Evolutionary conservation across 371 early-diverging fungal genomes (phyloP).

Genomic region (Mucor saturninus): DNA sequence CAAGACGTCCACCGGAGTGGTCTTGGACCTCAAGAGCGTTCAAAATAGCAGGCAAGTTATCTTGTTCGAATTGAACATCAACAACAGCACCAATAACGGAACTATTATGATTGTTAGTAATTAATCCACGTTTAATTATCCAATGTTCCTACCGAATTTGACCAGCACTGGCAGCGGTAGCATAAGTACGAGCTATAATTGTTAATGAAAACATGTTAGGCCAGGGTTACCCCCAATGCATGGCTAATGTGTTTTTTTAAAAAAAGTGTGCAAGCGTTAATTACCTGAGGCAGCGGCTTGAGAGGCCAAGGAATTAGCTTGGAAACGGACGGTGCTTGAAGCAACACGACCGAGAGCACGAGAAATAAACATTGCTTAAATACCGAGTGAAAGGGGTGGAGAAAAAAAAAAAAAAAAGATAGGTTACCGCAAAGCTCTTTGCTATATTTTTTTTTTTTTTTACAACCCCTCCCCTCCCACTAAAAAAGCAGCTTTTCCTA

Average conservation of each 20-base stretch:
- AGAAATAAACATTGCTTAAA: slow-evolving; percentile 40
- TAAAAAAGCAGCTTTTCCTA: neutral
- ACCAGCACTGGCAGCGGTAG: slow-evolving; percentile 42
- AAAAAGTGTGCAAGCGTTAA: neutral
- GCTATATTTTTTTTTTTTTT: slow-evolving; percentile 10
- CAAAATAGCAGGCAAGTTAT: slow-evolving; percentile 88
- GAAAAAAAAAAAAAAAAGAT: slow-evolving; percentile 12
- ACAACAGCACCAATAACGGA: slow-evolving; percentile 96
- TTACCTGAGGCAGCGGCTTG: slow-evolving; percentile 35
- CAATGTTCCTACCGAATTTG: slow-evolving; percentile 36
- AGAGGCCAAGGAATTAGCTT: slow-evolving; percentile 28
- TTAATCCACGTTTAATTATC: too few species aligned
- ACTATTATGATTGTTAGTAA: slow-evolving; percentile 4
- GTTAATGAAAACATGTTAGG: neutral
- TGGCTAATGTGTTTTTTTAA: too few species aligned
- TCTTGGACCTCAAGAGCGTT: slow-evolving; percentile 93
- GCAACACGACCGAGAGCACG: slow-evolving; percentile 46
- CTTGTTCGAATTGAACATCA: slow-evolving; percentile 94
- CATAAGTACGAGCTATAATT: slow-evolving; percentile 37
- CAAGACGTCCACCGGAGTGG: slow-evolving; percentile 78
- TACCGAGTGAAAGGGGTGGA: slow-evolving; percentile 33
- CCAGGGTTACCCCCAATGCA: slow-evolving; percentile 8
- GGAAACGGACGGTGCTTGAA: slow-evolving; percentile 38
- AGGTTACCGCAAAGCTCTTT: slow-evolving; percentile 10
- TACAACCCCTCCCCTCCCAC: slow-evolving; percentile 2